Percentiles rank a stretch among this genome's conserved stretches.
phyloP scores from a whole-genome alignment of 2,329 filamentous ascomycete genomes.

The Monilinia polystroma region DNA sequence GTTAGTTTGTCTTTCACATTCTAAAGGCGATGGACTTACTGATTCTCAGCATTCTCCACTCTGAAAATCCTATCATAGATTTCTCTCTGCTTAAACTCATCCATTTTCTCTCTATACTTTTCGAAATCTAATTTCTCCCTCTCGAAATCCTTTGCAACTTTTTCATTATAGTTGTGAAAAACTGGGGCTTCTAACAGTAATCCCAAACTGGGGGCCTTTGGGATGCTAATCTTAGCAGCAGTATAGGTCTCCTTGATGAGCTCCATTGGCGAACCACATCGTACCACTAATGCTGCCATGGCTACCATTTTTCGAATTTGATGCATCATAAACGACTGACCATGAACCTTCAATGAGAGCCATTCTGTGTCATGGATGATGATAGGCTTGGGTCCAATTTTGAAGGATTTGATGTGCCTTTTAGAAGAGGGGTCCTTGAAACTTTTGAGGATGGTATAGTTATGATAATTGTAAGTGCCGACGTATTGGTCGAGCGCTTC shows the following conservation, averaged over 20 bases:
- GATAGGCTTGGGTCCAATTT: constrained; percentile 71
- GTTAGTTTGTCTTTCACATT: constrained; percentile 3
- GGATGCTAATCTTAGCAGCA: constrained; percentile 74
- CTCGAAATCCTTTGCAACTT: constrained; percentile 61
- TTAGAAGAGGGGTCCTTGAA: constrained; percentile 80
- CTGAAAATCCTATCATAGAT: constrained; percentile 92
- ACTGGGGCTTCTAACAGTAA: constrained; percentile 87
- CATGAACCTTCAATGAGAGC: constrained; percentile 93
- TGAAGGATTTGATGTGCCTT: constrained; percentile 89
- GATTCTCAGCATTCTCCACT: constrained; percentile 82
- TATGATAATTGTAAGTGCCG: constrained; percentile 91
- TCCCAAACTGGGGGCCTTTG: constrained; percentile 88
- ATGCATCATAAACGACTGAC: constrained; percentile 99
- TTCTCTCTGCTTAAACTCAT: constrained; percentile 84
- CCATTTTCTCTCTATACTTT: constrained; percentile 74
- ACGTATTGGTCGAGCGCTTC: constrained; percentile 70
- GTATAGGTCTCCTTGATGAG: constrained; percentile 75
- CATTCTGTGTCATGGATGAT: constrained; percentile 91
- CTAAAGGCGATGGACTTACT: constrained; percentile 54
- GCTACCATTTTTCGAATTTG: constrained; percentile 99
- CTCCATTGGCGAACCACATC: constrained; percentile 73
- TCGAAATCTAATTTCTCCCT: constrained; percentile 74
- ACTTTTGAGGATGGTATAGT: constrained; percentile 92
- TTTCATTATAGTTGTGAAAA: constrained; percentile 84
- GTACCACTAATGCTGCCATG: constrained; percentile 80